Base-by-base conservation (phyloP, 768 basidiomycete genomes). In the Phaeolepiota aurea region DNA sequence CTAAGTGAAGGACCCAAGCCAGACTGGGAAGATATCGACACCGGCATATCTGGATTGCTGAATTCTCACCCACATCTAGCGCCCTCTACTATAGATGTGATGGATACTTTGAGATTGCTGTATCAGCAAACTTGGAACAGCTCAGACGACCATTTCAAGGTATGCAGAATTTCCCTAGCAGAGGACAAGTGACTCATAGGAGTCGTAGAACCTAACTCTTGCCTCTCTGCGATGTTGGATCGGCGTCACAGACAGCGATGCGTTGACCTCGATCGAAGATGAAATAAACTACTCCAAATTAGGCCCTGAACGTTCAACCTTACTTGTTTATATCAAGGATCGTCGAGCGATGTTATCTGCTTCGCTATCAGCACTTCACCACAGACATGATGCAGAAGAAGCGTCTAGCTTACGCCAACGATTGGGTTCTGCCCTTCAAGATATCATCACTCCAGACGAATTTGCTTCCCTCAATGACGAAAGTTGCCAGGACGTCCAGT, bases 391-490 rank as follows among this genome's bases (percentile, higher is more conserved):
- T 38, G 28, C 28, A 31, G 7, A n/a, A 11, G 21, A 30, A 4
- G n/a, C 41, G 5, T 45, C 46, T 35, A 19, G 48, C 5, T 72
- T 70, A 71, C 58, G 57, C 20, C 52, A 56, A 52, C 53, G 47
- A 28, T 51, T 65, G 19, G 56, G 50, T 44, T 46, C 44, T 18
- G 47, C 65, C 7, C 50, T 68, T 15, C 51, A 60, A 41, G 55
- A 61, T 1, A 60, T 82, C 31, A 59, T 76, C 14, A 48, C 62
- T 40, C 69, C 72, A 14, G 66, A 71, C 42, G 53, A 64, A 1
- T 48, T 75, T 4, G 50, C 61, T 10, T 82, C 77, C 80, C 76
- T 74, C 68, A 72, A 73, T 18, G 71, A 74, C 35, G 76, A 77
- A n/a, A n/a, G n/a, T 35, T 50, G 70, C 14, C 48, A 64, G 1